Evolutionary conservation across 306 rosid genomes (phyloP).

Genomic region (Rubus idaeus): DNA sequence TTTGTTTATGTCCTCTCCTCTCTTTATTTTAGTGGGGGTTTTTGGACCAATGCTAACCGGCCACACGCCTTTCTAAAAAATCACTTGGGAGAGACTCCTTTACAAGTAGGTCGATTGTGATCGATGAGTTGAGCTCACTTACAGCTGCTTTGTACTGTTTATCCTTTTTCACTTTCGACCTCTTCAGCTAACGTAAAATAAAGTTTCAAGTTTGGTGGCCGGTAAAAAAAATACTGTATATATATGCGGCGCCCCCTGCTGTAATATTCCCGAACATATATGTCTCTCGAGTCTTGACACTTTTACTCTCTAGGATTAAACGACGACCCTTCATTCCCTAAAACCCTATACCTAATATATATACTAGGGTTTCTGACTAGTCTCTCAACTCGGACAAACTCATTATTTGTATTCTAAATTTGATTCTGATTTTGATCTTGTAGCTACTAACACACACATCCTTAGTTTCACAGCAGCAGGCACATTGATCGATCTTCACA

Average conservation of each 20-base stretch:
- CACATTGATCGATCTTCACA: not conserved
- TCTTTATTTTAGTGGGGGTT: conserved; percentile 9
- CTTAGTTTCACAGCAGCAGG: not conserved
- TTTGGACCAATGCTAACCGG: conserved; percentile 10
- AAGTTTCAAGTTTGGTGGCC: not conserved
- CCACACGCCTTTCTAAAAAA: not conserved
- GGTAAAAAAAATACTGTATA: not conserved
- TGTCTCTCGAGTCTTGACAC: not conserved
- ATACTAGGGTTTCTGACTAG: not conserved
- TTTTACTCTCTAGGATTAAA: not conserved
- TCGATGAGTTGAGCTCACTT: conserved; percentile 1
- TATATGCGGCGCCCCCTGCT: not conserved
- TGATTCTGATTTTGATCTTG: not conserved
- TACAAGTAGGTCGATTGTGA: conserved; percentile 5
- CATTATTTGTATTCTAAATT: not conserved
- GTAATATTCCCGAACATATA: not conserved
- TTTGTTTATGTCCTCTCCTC: conserved; percentile 8
- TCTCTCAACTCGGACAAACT: not conserved
- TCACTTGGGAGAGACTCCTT: not conserved
- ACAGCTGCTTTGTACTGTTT: conserved; percentile 6
- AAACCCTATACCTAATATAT: not conserved
- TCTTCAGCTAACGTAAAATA: not conserved
- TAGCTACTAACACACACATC: not conserved
- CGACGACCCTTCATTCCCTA: not conserved
- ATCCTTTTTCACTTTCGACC: not conserved